A percentile compares a stretch with the other conserved stretches of the same genome.
These are phyloP conservation scores for Protea cynaroides DNA, from an alignment of 164 flowering plant species.

Conservation along the genomic window DNA sequence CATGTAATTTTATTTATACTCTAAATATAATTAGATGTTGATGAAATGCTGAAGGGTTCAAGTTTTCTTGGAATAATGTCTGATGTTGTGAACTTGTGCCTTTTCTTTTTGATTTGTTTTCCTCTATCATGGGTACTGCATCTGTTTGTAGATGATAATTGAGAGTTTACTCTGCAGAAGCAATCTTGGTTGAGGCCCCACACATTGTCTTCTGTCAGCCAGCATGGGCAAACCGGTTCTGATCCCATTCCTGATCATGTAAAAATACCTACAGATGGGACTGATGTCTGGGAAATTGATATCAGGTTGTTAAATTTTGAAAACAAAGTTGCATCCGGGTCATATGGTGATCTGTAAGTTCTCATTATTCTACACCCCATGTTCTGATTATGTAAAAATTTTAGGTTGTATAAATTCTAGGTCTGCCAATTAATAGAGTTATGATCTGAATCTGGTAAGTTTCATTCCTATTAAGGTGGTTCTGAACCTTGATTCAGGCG, in stretches of 20 bases:
- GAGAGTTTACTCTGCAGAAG: constrained; percentile 30
- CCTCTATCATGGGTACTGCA: too few relatives aligned
- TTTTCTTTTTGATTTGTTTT: too few relatives aligned
- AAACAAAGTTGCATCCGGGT: constrained; percentile 67
- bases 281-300: constrained; percentile 91
- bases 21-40: too few relatives aligned
- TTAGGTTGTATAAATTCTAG: too few relatives aligned
- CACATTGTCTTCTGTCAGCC: constrained; percentile 19
- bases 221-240: constrained; percentile 23
- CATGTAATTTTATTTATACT: too few relatives aligned
- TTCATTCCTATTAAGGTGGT: too few relatives aligned
- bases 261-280: constrained; percentile 53
- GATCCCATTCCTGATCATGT: constrained; percentile 32
- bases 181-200: constrained; percentile 19
- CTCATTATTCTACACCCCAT: neutral
- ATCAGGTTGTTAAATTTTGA: constrained; percentile 45
- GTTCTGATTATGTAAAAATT: neutral
- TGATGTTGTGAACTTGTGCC: too few relatives aligned
- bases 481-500: too few relatives aligned
- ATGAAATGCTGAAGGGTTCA: too few relatives aligned
- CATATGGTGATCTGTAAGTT: constrained; percentile 85
- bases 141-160: constrained; percentile 5
- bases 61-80: too few relatives aligned
- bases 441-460: too few relatives aligned
- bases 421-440: too few relatives aligned